Base-by-base conservation (phyloP, 352 stramenopile genomes). In the Pythium coloratum region DNA sequence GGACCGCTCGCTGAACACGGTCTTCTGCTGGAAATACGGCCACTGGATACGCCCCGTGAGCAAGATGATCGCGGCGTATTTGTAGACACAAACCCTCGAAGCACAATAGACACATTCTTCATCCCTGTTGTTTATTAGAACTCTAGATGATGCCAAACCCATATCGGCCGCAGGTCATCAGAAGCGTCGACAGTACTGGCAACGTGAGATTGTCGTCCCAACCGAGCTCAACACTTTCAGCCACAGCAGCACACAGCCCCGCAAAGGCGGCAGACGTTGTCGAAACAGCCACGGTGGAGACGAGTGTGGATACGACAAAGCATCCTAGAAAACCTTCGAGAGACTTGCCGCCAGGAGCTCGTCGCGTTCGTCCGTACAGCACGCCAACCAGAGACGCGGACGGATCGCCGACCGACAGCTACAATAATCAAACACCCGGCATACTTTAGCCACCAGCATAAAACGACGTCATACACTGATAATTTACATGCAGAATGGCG, bases 1-100 rank as follows among this genome's bases (percentile, higher is more conserved):
- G 6, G 84, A 92, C 20, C 79, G 82, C 20, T 75, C 66, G 66
- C 59, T 91, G 7, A 74, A 85, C 49, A 78, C 76, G 3, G 26
- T 92, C 1, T 88, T 91, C 55, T 85, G 69, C 62, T 92, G 84
- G 84, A 90, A 91, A 49, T 74, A 81, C 36, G 84, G 84, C 7
- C 80, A 91, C 58, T 92, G 84, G 84, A 92, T 92, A 67, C 77
- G 84, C 24, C 84, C 84, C 9, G 78, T 88, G 28, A 72, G 77
- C 51, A 90, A 87, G 67, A 70, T 89, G 62, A 88, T 90, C 50
- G 71, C 80, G 18, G 72, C 79, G 20, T 90, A 86, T 57, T 66
- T 90, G 30, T 90, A 66, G 67, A 70, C 20, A 24, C 20, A 24
- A 24, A 24, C 20, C 20, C 20, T 24, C 20, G 20, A 24, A 24